Evolutionary conservation across 2,329 filamentous ascomycete species (phyloP).

Genomic region (Scedosporium minutisporum): DNA sequence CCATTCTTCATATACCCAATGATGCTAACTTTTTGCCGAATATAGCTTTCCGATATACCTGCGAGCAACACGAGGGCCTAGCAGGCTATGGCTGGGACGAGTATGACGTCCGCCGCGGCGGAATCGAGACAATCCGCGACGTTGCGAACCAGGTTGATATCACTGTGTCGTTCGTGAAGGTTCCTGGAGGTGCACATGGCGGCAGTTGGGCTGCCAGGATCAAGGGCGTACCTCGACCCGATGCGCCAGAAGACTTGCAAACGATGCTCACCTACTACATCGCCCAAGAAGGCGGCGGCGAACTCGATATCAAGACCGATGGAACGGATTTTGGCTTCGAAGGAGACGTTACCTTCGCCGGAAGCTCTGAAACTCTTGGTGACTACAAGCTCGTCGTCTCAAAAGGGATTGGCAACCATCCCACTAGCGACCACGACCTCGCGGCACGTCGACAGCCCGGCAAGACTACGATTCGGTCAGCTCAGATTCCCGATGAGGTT

Average conservation of each 20-base stretch:
- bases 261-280: conserved; percentile 77
- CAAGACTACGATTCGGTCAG: conserved; percentile 64
- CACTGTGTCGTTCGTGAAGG: conserved; percentile 87
- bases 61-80: conserved; percentile 91
- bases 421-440: conserved; percentile 54
- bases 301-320: conserved; percentile 42
- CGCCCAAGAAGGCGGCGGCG: conserved; percentile 64
- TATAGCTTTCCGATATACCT: conserved; percentile 80
- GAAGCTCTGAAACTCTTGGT: conserved; percentile 62
- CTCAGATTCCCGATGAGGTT: conserved; percentile 54
- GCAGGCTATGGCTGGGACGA: conserved; percentile 96
- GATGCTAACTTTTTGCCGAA: conserved; percentile 6
- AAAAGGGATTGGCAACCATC: conserved; percentile 54
- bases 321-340: conserved; percentile 39
- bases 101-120: conserved; percentile 82
- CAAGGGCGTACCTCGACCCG: conserved; percentile 66
- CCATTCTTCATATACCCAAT: neutral
- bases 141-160: conserved; percentile 80
- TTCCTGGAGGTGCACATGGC: conserved; percentile 74
- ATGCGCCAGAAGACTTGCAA: conserved; percentile 56
- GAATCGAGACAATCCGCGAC: conserved; percentile 84
- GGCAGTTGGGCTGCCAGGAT: conserved; percentile 89
- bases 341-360: conserved; percentile 58
- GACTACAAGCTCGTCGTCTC: conserved; percentile 73
- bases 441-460: conserved; percentile 62